Conservation (phyloP, 805 yeast genomes). For the Starmerella powellii region DNA sequence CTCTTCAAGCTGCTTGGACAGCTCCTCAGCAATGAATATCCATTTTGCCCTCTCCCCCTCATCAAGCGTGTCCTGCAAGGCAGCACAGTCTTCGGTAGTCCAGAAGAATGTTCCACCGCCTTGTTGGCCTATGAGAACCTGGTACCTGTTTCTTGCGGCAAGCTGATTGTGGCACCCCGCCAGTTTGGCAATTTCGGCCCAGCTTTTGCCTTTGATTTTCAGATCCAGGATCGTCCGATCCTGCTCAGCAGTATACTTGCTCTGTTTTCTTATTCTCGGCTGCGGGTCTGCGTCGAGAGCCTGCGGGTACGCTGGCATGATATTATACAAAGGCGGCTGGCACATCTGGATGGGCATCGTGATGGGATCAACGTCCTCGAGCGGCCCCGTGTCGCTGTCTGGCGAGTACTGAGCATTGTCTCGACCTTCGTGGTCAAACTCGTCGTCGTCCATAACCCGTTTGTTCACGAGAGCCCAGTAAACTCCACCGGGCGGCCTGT, state of each 20-base stretch:
- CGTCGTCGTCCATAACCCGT: background rate
- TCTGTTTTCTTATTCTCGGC: slow-evolving; percentile 45
- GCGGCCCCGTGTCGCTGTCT: too few relatives aligned
- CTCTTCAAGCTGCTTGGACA: slow-evolving; percentile 41
- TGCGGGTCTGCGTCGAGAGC: slow-evolving; percentile 34
- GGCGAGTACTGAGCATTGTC: background rate
- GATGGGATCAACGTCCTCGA: slow-evolving; percentile 2
- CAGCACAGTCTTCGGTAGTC: slow-evolving; percentile 43
- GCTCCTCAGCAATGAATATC: slow-evolving; percentile 50
- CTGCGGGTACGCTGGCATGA: slow-evolving; percentile 34
- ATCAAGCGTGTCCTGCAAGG: slow-evolving; percentile 45
- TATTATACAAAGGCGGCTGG: slow-evolving; percentile 38
- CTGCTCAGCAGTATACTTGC: slow-evolving; percentile 60
- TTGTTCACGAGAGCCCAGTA: slow-evolving; percentile 18
- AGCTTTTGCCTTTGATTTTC: slow-evolving; percentile 50
- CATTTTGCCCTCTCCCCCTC: slow-evolving; percentile 62
- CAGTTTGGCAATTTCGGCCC: slow-evolving; percentile 62
- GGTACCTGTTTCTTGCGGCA: slow-evolving; percentile 68
- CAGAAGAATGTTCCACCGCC: slow-evolving; percentile 61
- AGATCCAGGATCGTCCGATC: slow-evolving; percentile 51
- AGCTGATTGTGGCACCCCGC: slow-evolving; percentile 53
- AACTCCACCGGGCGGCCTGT: slow-evolving; percentile 21
- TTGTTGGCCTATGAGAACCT: slow-evolving; percentile 71
- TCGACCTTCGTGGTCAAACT: slow-evolving; percentile 16
- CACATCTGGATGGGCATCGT: slow-evolving; percentile 30